Evolutionary conservation across 2,329 filamentous ascomycete genomes (phyloP), one percentile per base, ranked within the genome.

Genomic region (Venturia effusa): DNA sequence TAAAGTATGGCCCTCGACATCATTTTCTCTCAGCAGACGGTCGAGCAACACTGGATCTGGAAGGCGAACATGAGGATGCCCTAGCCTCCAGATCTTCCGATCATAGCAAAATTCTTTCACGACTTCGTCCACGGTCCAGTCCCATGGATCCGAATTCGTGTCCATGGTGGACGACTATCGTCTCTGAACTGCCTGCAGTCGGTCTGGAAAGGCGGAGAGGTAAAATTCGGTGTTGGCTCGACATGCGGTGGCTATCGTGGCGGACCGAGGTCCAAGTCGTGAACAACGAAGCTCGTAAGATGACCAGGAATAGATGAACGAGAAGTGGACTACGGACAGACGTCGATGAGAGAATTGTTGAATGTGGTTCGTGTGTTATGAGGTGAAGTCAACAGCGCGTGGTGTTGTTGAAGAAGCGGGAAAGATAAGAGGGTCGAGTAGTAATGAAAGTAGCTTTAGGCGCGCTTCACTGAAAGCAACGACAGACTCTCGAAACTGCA

Each of bases 91-190:
- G 11, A 83, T 80, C 59, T 78, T 77, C 3, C 78, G 71, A 1
- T 77, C 70, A 27, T 81, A 78, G 71, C 87, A 90, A 3, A 95
- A 78, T 69, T 87, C 85, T 19, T 79, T 72, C 11, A 88, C 81
- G 13, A 95, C 84, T 41, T 85, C 80, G 43, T 88, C 84, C 39
- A 86, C 79, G 41, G 82, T 81, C 91, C 91, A 96, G 63, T 81
- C 70, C 73, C 86, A 88, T n/a, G 91, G 90, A 74, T 96, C 90
- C 64, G 59, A 37, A 22, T 27, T 43, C 17, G 75, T 71, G 19
- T 73, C 72, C 59, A 74, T 73, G 61, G 66, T 54, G 32, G 24
- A 54, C 30, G 61, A 13, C 22, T 54, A 65, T 61, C 13, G n/a
- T 64, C 32, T 34, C n/a, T 19, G 10, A 4, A 19, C 6, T 19